Evolutionary conservation across 129 eudicot genomes (phyloP).

Genomic region (Centrapalus pauciflorus): DNA sequence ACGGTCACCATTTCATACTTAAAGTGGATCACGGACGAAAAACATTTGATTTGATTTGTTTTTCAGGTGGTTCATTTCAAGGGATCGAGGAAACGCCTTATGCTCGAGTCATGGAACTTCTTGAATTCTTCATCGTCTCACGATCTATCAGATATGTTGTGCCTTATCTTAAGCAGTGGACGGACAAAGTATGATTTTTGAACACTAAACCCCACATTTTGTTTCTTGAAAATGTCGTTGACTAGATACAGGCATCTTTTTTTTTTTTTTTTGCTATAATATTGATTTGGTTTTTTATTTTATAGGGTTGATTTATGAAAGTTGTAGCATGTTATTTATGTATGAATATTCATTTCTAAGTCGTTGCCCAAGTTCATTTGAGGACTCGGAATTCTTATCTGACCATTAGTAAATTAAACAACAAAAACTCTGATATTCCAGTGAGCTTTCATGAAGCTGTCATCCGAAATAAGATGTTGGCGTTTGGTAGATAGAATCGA

Average conservation of each 20-base stretch:
- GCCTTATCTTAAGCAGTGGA: slow-evolving; percentile 75
- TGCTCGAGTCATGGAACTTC: slow-evolving; percentile 93
- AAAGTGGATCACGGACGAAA: no score
- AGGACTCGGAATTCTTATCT: no score
- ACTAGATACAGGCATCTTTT: neutral
- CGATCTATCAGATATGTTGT: slow-evolving; percentile 68
- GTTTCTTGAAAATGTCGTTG: neutral
- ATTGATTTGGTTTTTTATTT: neutral
- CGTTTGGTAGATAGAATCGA: no score
- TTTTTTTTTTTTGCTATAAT: neutral
- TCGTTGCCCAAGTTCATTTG: no score
- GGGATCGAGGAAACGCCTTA: slow-evolving; percentile 84
- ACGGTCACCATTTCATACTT: no score
- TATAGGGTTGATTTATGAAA: neutral
- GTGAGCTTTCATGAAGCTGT: no score
- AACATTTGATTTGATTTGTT: neutral
- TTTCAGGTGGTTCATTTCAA: slow-evolving; percentile 80
- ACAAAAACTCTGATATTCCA: no score
- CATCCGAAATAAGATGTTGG: no score
- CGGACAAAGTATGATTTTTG: slow-evolving; percentile 78
- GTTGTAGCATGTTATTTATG: neutral
- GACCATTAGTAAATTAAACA: no score
- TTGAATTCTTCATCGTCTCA: slow-evolving; percentile 45
- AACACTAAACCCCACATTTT: neutral
- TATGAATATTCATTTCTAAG: neutral